A percentile compares a stretch with the other conserved stretches of the same genome.
Conservation (phyloP, 2,329 filamentous ascomycete genomes). For the Clonostachys sp. region DNA sequence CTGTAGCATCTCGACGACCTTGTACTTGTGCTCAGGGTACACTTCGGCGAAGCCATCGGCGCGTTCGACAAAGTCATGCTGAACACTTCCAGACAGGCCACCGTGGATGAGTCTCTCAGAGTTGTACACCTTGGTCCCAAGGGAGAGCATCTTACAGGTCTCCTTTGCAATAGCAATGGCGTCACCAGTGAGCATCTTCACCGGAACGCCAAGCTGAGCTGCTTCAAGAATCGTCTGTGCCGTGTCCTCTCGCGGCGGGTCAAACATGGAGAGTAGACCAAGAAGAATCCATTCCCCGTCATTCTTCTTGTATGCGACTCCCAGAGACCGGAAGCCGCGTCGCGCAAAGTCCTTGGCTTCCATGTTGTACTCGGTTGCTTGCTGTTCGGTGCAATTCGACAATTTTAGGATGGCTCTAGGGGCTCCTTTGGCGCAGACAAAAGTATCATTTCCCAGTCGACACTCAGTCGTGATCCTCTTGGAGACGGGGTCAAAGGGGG, state of each 20-base stretch:
- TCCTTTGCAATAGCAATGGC: slow-evolving; percentile 77
- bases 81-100: slow-evolving; percentile 67
- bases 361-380: slow-evolving; percentile 61
- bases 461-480: slow-evolving; percentile 73
- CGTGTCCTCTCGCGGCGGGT: slow-evolving; percentile 74
- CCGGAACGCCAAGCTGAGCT: slow-evolving; percentile 69
- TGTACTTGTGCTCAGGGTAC: slow-evolving; percentile 72
- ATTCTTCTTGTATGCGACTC: slow-evolving; percentile 75
- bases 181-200: slow-evolving; percentile 81
- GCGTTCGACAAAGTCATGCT: slow-evolving; percentile 73
- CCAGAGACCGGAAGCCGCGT: slow-evolving; percentile 76
- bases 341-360: slow-evolving; percentile 73
- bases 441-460: slow-evolving; percentile 64
- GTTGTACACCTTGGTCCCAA: slow-evolving; percentile 79
- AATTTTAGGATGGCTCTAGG: slow-evolving; percentile 71
- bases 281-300: slow-evolving; percentile 69
- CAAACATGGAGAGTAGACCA: slow-evolving; percentile 76
- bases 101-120: slow-evolving; percentile 73
- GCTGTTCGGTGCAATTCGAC: slow-evolving; percentile 61
- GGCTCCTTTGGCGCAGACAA: slow-evolving; percentile 72
- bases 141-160: slow-evolving; percentile 77
- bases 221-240: slow-evolving; percentile 75
- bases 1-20: slow-evolving; percentile 69
- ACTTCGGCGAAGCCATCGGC: slow-evolving; percentile 72
- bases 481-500: slow-evolving; percentile 73